Evolutionary conservation across 495 filamentous ascomycete species (phyloP), one percentile per base, ranked within the genome.

Genomic region (Chaetomium tenue): DNA sequence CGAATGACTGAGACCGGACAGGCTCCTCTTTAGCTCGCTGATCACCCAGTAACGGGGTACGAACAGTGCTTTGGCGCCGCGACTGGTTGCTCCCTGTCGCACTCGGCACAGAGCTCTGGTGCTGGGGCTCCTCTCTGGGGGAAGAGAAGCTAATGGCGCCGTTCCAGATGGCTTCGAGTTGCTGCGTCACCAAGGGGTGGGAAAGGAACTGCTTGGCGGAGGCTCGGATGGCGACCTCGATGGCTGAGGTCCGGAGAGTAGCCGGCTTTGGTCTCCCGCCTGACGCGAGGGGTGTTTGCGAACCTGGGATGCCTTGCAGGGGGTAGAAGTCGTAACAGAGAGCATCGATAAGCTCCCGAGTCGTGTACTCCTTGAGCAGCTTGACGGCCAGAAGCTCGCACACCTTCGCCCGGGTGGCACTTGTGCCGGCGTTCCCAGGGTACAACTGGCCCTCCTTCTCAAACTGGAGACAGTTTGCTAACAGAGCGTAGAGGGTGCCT

Each of bases 391-490:
- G 81, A 66, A 98, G 81, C 79, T 98, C 92, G 74, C 89, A 91
- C 25, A 97, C 87, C 78, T 92, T 84, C 7, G 92, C 91, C 66
- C 92, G 82, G 16, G 93, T 96, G 60, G 83, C 87, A 72, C 86
- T 91, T 15, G 88, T 87, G 33, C 92, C 91, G 58, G 89, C 87
- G 69, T 89, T 96, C 44, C 89, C 91, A 0, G 90, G 91, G 70
- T 92, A 88, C 58, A 87, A 65, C 47, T 92, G 87, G 20, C 85
- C 84, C 74, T 98, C 93, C 75, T 94, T 96, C 66, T 85, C 82
- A 77, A 97, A 98, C 75, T 97, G 93, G 39, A 97, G 79, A 67
- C 91, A 93, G 71, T 98, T 98, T 25, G 91, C 91, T 83, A 97
- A 87, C 65, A 98, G 76, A 4, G 91, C 90, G 76, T 95, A 98